phyloP scores from a whole-genome alignment of 192 early-diverging fungal genomes.

The Podila minutissima region DNA sequence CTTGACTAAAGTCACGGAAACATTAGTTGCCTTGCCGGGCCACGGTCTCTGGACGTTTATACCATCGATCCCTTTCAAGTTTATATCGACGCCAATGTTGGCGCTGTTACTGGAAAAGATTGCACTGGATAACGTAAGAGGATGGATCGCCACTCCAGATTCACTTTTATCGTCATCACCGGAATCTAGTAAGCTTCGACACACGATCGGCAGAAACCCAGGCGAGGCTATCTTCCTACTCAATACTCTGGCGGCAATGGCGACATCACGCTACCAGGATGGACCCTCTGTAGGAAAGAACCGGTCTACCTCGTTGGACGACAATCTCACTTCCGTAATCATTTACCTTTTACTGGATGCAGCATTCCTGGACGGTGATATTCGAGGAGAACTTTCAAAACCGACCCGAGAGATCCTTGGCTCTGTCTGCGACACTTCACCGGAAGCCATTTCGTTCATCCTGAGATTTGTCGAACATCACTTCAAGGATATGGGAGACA shows the following conservation, averaged over 20 bases:
- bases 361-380: constrained; percentile 50
- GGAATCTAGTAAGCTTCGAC: constrained; percentile 19
- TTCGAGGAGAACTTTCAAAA: constrained; percentile 53
- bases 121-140: constrained; percentile 20
- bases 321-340: constrained; percentile 36
- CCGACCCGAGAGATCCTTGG: constrained; percentile 53
- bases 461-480: constrained; percentile 51
- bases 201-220: constrained; percentile 33
- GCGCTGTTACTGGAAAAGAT: constrained; percentile 21
- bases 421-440: constrained; percentile 46
- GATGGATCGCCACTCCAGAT: constrained; percentile 9
- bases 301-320: constrained; percentile 6
- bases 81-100: constrained; percentile 18
- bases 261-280: constrained; percentile 16
- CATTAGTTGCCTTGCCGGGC: constrained; percentile 20
- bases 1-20: constrained; percentile 10
- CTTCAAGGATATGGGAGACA: constrained; percentile 50
- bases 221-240: constrained; percentile 55
- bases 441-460: constrained; percentile 44
- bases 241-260: constrained; percentile 53
- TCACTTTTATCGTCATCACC: constrained; percentile 2
- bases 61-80: constrained; percentile 44
- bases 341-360: constrained; percentile 50
- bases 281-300: not conserved
- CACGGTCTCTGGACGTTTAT: constrained; percentile 43